phyloP scores from a whole-genome alignment of 352 stramenopile species.

The Globisporangium spinosum region DNA sequence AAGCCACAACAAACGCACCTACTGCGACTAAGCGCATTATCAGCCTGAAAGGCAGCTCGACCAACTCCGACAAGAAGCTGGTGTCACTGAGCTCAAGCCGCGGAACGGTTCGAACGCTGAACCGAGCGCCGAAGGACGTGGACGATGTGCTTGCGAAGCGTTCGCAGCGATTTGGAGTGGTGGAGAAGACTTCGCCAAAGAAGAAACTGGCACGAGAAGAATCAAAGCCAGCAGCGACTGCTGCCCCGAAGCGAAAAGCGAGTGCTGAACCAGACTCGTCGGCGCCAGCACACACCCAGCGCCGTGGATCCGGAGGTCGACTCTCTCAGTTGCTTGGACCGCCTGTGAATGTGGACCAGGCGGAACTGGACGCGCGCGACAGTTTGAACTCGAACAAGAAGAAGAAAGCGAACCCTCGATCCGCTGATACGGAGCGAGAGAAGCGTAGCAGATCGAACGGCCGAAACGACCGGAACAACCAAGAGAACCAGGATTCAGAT shows the following conservation, averaged over 20 bases:
- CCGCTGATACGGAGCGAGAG: slow-evolving; percentile 10
- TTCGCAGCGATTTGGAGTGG: slow-evolving; percentile 71
- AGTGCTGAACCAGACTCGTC: slow-evolving; percentile 15
- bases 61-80: slow-evolving; percentile 41
- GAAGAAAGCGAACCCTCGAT: slow-evolving; percentile 36
- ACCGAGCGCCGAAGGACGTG: slow-evolving; percentile 34
- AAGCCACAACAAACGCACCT: slow-evolving; percentile 9
- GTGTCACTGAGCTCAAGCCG: slow-evolving; percentile 38
- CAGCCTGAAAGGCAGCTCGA: slow-evolving; percentile 46
- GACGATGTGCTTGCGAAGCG: slow-evolving; percentile 60
- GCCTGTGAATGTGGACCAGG: slow-evolving; percentile 75
- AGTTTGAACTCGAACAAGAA: slow-evolving; percentile 57
- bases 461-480: slow-evolving; percentile 18
- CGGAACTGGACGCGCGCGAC: slow-evolving; percentile 66
- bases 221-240: slow-evolving; percentile 26
- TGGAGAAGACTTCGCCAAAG: slow-evolving; percentile 32
- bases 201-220: slow-evolving; percentile 22
- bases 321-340: slow-evolving; percentile 56
- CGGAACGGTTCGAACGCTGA: slow-evolving; percentile 56
- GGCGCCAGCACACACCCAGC: slow-evolving; percentile 3
- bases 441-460: slow-evolving; percentile 10
- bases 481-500: slow-evolving; percentile 28
- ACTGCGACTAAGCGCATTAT: slow-evolving; percentile 48
- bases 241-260: slow-evolving; percentile 20
- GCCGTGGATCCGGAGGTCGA: slow-evolving; percentile 22